These are phyloP conservation scores for Penicillium digitatum DNA, from an alignment of 2,329 filamentous ascomycete genomes.

Conservation along the genomic window DNA sequence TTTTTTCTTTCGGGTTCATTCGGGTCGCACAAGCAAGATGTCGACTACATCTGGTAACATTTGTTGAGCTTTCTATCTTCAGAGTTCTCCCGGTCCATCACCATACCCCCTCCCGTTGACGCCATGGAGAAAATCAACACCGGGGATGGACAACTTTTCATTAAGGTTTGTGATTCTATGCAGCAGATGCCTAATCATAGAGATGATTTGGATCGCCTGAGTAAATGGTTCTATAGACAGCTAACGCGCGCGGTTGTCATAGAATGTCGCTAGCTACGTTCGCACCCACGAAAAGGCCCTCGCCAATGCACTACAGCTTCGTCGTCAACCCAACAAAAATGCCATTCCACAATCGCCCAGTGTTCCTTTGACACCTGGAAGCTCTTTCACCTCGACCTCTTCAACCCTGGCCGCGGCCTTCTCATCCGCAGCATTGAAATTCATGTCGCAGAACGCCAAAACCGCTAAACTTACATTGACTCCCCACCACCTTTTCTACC, in stretches of 20 bases:
- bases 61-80: constrained; percentile 36
- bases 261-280: constrained; percentile 96
- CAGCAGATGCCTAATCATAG: background rate
- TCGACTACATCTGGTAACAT: constrained; percentile 29
- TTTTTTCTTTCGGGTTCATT: constrained; percentile 6
- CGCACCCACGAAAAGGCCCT: constrained; percentile 95
- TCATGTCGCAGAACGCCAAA: constrained; percentile 80
- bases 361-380: constrained; percentile 51
- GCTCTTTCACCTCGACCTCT: constrained; percentile 63
- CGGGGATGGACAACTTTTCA: constrained; percentile 50
- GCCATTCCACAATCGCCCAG: constrained; percentile 52
- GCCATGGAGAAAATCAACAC: constrained; percentile 49
- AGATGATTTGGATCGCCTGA: background rate
- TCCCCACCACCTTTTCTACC: constrained; percentile 93
- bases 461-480: constrained; percentile 89
- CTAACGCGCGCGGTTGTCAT: constrained; percentile 13
- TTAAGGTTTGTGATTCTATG: constrained; percentile 36
- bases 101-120: constrained; percentile 25
- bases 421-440: constrained; percentile 78
- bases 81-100: constrained; percentile 32
- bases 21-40: constrained; percentile 33
- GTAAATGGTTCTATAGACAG: background rate
- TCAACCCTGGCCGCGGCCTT: constrained; percentile 75
- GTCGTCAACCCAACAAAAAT: constrained; percentile 67
- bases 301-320: constrained; percentile 88